Base-by-base conservation (phyloP, 2,329 filamentous ascomycete genomes). In the Bipolaris cookei region DNA sequence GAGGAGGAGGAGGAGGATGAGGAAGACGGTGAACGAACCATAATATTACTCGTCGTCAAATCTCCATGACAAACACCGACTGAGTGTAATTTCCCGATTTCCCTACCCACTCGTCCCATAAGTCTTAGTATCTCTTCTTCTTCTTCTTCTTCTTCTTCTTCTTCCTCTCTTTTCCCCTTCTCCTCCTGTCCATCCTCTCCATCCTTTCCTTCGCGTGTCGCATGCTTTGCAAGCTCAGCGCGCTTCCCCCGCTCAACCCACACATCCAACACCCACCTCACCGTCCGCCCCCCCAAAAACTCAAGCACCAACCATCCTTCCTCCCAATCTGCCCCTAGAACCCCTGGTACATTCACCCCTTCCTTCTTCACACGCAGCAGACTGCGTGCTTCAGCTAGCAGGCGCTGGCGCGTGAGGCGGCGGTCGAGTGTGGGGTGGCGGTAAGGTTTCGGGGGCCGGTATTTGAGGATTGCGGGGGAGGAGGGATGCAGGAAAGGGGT, bases 1-100 rank as follows among this genome's bases (percentile, higher is more conserved):
- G 53, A 25, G 39, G 41, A 14, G 56, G 23, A 4, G 54, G 18
- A 8, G 43, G 37, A 30, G 47, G n/a, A 11, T 6, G 34, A 2
- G 52, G 46, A 4, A 52, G 28, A 30, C 2, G 42, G 13, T 3
- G 51, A 25, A 8, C 63, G 62, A 65, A 98, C 74, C 89, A 99
- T 97, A 80, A 99, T 84, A 78, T 99, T 99, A 79, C 93, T 97
- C 62, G 93, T 99, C 59, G 95, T 99, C 79, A 99, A 78, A 79
- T 99, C 95, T 38, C 95, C 95, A 79, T 99, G 95, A 57, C 97
- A 88, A 54, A 98, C 86, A 14, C 94, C 94, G n/a, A 87, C 83
- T 52, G 83, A 84, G 81, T 99, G 95, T 81, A 99, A 80, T 52
- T 76, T 83, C 6, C 90, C 92, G 14, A 97, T 85, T 2, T 88